phyloP scores from a whole-genome alignment of 2,329 filamentous ascomycete genomes.

The Esteya vermicola region DNA sequence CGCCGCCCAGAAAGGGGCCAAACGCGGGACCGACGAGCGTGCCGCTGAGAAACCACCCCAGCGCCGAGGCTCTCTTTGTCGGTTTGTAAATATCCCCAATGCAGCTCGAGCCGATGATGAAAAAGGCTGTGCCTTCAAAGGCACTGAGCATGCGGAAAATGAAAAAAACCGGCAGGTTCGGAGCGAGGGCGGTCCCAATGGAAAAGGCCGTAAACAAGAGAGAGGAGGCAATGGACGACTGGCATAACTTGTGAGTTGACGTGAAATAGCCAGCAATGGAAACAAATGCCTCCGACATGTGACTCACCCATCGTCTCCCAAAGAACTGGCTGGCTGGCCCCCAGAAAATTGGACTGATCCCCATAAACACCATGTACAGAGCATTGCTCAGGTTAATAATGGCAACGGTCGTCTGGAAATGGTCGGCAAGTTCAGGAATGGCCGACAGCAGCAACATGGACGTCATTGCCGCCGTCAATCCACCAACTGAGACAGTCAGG shows the following conservation, averaged over 20 bases:
- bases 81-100: conserved; percentile 45
- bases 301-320: conserved; percentile 22
- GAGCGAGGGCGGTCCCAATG: conserved; percentile 58
- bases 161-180: conserved; percentile 57
- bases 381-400: conserved; percentile 65
- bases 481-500: too few relatives aligned
- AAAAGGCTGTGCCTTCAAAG: conserved; percentile 60
- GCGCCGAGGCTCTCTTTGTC: conserved; percentile 53
- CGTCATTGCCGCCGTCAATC: too few relatives aligned
- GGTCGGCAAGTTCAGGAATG: conserved; percentile 56
- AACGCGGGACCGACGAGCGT: conserved; percentile 59
- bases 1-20: conserved; percentile 54
- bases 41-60: conserved; percentile 59
- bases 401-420: conserved; percentile 49
- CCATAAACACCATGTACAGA: conserved; percentile 22
- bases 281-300: too few relatives aligned
- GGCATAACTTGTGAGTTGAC: too few relatives aligned
- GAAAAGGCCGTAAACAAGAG: conserved; percentile 54
- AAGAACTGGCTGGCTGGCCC: conserved; percentile 41
- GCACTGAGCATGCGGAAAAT: conserved; percentile 62
- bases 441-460: conserved; percentile 60
- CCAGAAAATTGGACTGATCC: conserved; percentile 50
- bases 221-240: too few relatives aligned
- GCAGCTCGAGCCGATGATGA: conserved; percentile 44
- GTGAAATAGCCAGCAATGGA: too few relatives aligned